Evolutionary conservation across 495 filamentous ascomycete genomes (phyloP).

Genomic region (Aspergillus mulundensis): DNA sequence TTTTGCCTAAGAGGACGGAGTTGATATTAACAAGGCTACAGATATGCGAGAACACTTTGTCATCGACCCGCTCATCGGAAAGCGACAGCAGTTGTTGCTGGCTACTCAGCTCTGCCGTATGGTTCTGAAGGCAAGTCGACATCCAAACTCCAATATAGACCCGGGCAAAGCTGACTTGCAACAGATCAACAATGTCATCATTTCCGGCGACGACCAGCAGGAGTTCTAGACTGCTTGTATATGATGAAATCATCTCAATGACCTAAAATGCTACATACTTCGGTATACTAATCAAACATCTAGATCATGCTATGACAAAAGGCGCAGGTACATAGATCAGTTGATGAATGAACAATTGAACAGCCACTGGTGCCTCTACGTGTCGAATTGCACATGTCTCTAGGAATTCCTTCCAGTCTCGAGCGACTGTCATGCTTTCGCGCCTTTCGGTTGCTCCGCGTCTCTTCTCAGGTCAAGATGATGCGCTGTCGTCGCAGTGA

Average conservation of each 20-base stretch:
- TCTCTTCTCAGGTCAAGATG: background rate
- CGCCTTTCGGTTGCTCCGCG: background rate
- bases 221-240: conserved; percentile 67
- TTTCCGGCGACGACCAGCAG: conserved; percentile 84
- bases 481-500: background rate
- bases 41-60: conserved; percentile 97
- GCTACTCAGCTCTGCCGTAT: conserved; percentile 98
- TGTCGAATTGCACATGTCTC: background rate
- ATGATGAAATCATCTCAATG: conserved; percentile 14
- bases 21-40: conserved; percentile 23
- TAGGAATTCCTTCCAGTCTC: background rate
- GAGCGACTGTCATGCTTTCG: background rate
- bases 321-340: conserved; percentile 16
- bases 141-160: background rate
- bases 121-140: conserved; percentile 84
- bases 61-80: conserved; percentile 95
- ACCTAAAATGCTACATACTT: conserved; percentile 19
- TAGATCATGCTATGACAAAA: conserved; percentile 14
- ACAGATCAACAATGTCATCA: conserved; percentile 86
- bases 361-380: too few species aligned
- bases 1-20: background rate
- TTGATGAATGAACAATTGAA: conserved; percentile 17
- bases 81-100: conserved; percentile 91
- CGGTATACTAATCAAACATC: conserved; percentile 9
- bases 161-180: conserved; percentile 17